Conservation (phyloP, 1,284 basidiomycete genomes). For the Baeospora myosura region DNA sequence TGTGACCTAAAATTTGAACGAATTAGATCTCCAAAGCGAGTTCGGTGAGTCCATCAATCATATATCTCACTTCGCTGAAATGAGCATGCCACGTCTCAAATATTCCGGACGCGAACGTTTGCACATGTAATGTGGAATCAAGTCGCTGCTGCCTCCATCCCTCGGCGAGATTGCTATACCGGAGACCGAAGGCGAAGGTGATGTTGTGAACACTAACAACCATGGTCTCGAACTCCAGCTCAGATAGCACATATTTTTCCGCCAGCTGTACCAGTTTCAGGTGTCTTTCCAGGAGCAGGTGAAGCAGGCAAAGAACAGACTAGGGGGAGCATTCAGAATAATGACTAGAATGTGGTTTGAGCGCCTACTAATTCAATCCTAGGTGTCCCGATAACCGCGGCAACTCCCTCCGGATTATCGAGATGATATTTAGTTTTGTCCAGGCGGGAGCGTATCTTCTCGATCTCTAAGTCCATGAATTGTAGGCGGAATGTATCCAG, state of each 20-base stretch:
- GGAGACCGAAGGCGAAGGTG: conserved; percentile 17
- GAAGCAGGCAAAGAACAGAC: conserved; percentile 19
- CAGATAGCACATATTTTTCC: conserved; percentile 13
- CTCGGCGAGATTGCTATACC: conserved; percentile 18
- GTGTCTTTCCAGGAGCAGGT: conserved; percentile 19
- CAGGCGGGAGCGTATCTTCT: conserved; percentile 12
- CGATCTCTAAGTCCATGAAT: conserved; percentile 14
- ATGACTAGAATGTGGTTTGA: not conserved
- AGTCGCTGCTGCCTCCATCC: conserved; percentile 24
- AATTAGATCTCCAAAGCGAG: not conserved
- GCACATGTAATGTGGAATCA: conserved; percentile 18
- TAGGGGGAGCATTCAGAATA: conserved; percentile 5
- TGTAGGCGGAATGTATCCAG: conserved; percentile 12
- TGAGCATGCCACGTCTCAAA: conserved; percentile 22
- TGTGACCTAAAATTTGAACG: conserved; percentile 1
- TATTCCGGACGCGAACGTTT: conserved; percentile 21
- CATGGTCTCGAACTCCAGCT: conserved; percentile 20
- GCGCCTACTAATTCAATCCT: conserved; percentile 19
- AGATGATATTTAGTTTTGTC: conserved; percentile 16
- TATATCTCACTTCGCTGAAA: conserved; percentile 13
- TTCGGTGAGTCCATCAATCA: too few species aligned
- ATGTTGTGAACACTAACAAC: conserved; percentile 17
- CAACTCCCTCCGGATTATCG: conserved; percentile 16
- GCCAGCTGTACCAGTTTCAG: conserved; percentile 18
- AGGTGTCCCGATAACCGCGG: conserved; percentile 14